Evolutionary conservation across 768 basidiomycete genomes (phyloP).

Genomic region (Pholiota microspora): DNA sequence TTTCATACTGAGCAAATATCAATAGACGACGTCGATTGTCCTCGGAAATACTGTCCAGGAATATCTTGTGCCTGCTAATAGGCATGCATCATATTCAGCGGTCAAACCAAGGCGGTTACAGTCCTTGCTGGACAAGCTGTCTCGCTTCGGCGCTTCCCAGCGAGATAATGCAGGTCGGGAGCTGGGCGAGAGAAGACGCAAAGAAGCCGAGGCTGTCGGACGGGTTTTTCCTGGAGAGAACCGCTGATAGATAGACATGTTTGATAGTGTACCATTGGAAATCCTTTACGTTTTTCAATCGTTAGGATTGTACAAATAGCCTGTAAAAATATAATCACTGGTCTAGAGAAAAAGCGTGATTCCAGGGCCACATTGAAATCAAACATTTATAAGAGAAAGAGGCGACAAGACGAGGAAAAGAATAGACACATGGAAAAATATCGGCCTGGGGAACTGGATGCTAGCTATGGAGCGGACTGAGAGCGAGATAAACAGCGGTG

Average conservation of each 20-base stretch:
- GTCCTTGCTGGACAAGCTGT: constrained; percentile 75
- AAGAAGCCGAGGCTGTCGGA: constrained; percentile 76
- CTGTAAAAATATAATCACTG: constrained; percentile 31
- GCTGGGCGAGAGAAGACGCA: constrained; percentile 66
- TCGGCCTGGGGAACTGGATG: constrained; percentile 25
- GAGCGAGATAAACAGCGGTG: constrained; percentile 39
- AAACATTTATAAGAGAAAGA: constrained; percentile 13
- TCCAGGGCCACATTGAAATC: constrained; percentile 21
- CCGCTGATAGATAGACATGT: constrained; percentile 32
- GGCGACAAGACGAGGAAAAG: constrained; percentile 17
- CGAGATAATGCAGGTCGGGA: constrained; percentile 61
- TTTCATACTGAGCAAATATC: neutral
- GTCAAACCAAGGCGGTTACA: constrained; percentile 75
- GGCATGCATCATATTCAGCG: constrained; percentile 61
- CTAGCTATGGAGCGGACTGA: constrained; percentile 30
- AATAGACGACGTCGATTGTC: constrained; percentile 70
- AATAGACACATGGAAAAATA: constrained; percentile 25
- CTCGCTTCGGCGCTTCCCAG: constrained; percentile 61
- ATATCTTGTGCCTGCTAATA: constrained; percentile 69
- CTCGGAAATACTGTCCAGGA: constrained; percentile 73
- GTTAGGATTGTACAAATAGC: constrained; percentile 22
- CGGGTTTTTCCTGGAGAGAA: constrained; percentile 71
- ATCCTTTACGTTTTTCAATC: constrained; percentile 19
- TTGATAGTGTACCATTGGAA: constrained; percentile 8
- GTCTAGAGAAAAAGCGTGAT: constrained; percentile 33